Base-by-base conservation (phyloP, 116 monocot genomes). In the Dioscorea cayenensis region DNA sequence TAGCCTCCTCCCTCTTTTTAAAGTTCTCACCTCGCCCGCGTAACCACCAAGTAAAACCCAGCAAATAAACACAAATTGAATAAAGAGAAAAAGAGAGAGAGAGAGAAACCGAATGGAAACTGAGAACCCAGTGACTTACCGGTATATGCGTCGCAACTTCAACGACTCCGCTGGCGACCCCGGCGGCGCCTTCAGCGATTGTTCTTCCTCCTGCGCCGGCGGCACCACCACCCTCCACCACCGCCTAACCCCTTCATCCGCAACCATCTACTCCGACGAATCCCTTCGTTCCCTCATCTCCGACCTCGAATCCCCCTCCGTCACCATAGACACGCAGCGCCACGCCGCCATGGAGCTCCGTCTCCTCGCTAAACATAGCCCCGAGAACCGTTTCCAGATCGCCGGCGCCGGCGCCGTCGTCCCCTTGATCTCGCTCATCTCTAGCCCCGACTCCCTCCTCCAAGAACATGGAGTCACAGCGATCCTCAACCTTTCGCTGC, bases 381-480 rank as follows among this genome's bases (percentile, higher is more conserved):
- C 55, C 22, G 79, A 84, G 43, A 77, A 84, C 67, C 76, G 84
- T 16, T 14, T 70, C 19, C 29, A 50, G 23, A 84, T 84, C 28
- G 84, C 69, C 16, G 21, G 22, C 1, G 76, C 73, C 50, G 84
- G 79, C 22, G 79, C 84, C 23, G 36, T 84, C 25, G 25, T 28
- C 23, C 78, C 84, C 0, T 76, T 84, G 14, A 65, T 84, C n/a
- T 32, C 73, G 4, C 58, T 79, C 43, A 60, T 79, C 51, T 79
- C 76, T 49, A 63, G 71, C 14, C n/a, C 51, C n/a, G 78, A 83
- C 10, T 60, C 76, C 5, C 36, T 60, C 23, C 76, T 84, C 49
- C 84, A 84, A 48, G 84, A 84, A 76, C 72, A 84, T 20, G 79
- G 60, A 64, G 79, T 84, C 20, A 79, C 84, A 3, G 79, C 84